A percentile compares a stretch with the other conserved stretches of the same genome.
phyloP scores from a whole-genome alignment of 208 protist genomes.

The Tritrichomonas foetus region DNA sequence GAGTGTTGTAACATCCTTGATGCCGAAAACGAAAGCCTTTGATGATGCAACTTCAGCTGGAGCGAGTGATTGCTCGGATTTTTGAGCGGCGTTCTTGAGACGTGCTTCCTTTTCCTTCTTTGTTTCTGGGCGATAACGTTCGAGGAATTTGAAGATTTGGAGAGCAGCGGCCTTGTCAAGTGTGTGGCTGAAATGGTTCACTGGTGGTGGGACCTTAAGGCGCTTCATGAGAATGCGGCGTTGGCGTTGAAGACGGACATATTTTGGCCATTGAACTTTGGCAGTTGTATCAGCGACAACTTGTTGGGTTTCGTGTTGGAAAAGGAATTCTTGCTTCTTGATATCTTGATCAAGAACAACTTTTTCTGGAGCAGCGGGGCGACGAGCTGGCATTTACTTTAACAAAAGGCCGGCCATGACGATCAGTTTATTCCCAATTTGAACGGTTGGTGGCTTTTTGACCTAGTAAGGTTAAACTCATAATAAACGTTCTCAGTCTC shows the following conservation, averaged over 20 bases:
- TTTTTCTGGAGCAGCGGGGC: slow-evolving; percentile 5
- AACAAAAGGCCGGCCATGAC: too few species aligned
- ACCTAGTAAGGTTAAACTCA: too few species aligned
- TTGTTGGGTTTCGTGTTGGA: background rate
- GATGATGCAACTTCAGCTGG: slow-evolving; percentile 72
- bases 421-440: too few species aligned
- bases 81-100: slow-evolving; percentile 63
- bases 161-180: slow-evolving; percentile 62
- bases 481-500: too few species aligned
- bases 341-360: background rate
- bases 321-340: background rate
- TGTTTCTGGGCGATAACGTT: slow-evolving; percentile 72
- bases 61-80: too few species aligned
- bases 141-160: slow-evolving; percentile 71
- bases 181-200: slow-evolving; percentile 80
- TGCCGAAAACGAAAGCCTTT: slow-evolving; percentile 83
- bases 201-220: slow-evolving; percentile 77
- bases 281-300: background rate
- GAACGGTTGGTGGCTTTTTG: too few species aligned
- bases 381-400: too few species aligned
- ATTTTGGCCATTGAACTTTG: too few species aligned
- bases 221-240: too few species aligned
- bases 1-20: slow-evolving; percentile 92
- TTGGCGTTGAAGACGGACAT: too few species aligned
- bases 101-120: slow-evolving; percentile 77